phyloP scores from a whole-genome alignment of 371 early-diverging fungal species.

The Rhizomucor miehei region DNA sequence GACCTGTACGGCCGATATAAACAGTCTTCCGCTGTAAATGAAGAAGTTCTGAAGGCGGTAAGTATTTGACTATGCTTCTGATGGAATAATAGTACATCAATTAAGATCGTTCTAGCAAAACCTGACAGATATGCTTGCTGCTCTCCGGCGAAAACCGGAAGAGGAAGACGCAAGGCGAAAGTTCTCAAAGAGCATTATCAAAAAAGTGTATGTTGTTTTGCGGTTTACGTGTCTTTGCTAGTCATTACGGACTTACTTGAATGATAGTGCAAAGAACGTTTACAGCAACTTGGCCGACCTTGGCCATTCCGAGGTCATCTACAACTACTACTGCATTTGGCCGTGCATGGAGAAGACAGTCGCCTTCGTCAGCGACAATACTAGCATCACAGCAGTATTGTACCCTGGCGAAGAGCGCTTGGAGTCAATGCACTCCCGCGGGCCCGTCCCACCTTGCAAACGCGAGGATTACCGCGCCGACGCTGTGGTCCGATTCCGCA shows the following conservation, averaged over 20 bases:
- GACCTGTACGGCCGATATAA: not conserved
- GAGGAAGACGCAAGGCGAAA: not conserved
- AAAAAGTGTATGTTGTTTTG: not conserved
- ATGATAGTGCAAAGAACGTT: not conserved
- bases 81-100: not conserved
- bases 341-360: not conserved
- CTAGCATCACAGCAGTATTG: not conserved
- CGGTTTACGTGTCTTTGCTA: not conserved
- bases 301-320: not conserved
- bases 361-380: not conserved
- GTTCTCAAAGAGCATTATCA: not conserved
- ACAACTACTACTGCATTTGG: not conserved
- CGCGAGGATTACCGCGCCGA: conserved; percentile 2
- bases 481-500: not conserved
- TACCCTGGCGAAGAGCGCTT: not conserved
- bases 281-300: not conserved
- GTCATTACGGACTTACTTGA: not conserved
- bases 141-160: not conserved
- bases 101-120: not conserved
- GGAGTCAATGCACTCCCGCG: not conserved
- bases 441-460: not conserved
- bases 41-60: not conserved
- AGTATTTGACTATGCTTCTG: not conserved
- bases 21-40: not conserved
- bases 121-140: not conserved